Conservation (phyloP, 345 rosid species). For the Syzygium jambos region DNA sequence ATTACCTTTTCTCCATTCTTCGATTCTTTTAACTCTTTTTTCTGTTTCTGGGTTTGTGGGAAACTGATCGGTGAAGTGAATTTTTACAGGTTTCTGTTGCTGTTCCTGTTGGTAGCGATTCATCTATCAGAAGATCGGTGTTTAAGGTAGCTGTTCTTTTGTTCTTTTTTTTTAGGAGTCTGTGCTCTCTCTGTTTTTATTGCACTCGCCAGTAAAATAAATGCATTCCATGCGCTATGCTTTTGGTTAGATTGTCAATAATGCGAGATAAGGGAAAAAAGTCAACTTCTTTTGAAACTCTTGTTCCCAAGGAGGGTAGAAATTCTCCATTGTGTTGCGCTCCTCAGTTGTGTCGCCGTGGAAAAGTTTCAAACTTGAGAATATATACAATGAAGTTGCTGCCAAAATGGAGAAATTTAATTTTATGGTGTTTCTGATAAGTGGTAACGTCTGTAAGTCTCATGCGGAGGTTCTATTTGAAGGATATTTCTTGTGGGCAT, state of each 20-base stretch:
- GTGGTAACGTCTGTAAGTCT: too few species aligned
- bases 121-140: slow-evolving; percentile 24
- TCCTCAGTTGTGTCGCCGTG: not conserved
- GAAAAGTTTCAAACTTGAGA: not conserved
- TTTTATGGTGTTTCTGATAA: too few species aligned
- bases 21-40: not conserved
- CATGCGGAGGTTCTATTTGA: too few species aligned
- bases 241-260: not conserved
- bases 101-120: slow-evolving; percentile 30
- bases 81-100: slow-evolving; percentile 34
- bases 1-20: not conserved
- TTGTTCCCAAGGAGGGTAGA: not conserved
- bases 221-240: not conserved
- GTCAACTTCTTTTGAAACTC: not conserved
- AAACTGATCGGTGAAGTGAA: not conserved
- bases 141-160: slow-evolving; percentile 27
- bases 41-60: not conserved
- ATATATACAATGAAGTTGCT: not conserved
- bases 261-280: not conserved
- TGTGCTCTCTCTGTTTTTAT: not conserved
- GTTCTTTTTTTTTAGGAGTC: not conserved
- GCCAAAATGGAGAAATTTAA: too few species aligned
- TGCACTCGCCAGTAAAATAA: not conserved
- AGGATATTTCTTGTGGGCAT: too few species aligned
- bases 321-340: not conserved